Percentiles rank a stretch among this genome's conserved stretches.
These are phyloP conservation scores for Mrakia blollopis DNA, from an alignment of 768 basidiomycete species.

Conservation along the genomic window DNA sequence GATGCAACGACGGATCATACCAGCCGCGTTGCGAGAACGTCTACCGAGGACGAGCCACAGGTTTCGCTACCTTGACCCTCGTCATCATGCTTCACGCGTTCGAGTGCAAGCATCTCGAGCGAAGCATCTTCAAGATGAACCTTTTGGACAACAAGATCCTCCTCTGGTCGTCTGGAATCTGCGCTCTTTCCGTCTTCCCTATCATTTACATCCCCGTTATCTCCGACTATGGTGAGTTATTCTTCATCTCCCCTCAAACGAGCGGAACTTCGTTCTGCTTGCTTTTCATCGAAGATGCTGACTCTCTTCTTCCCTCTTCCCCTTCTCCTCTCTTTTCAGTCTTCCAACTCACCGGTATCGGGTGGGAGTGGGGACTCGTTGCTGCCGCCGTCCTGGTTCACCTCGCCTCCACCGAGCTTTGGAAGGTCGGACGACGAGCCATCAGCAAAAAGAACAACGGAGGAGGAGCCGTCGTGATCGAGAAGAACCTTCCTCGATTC, in stretches of 20 bases:
- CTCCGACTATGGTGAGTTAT: slow-evolving; percentile 32
- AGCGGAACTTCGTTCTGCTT: not conserved
- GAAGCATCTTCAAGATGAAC: slow-evolving; percentile 43
- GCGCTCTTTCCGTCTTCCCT: slow-evolving; percentile 43
- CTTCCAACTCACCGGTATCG: slow-evolving; percentile 47
- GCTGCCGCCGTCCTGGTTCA: slow-evolving; percentile 38
- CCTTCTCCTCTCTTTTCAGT: slow-evolving; percentile 19
- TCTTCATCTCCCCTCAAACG: slow-evolving; percentile 36
- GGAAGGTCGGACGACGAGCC: slow-evolving; percentile 20
- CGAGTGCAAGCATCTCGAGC: slow-evolving; percentile 45
- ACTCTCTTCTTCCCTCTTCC: not conserved
- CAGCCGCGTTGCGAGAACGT: slow-evolving; percentile 42
- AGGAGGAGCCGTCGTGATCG: slow-evolving; percentile 12
- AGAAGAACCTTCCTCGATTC: slow-evolving; percentile 32
- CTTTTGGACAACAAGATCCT: slow-evolving; percentile 45
- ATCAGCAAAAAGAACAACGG: not conserved
- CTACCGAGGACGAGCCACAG: slow-evolving; percentile 46
- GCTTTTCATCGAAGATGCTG: not conserved
- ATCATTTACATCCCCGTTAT: slow-evolving; percentile 44
- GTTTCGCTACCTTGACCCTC: slow-evolving; percentile 46
- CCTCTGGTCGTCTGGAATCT: slow-evolving; percentile 42
- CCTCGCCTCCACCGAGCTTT: slow-evolving; percentile 5
- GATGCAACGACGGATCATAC: slow-evolving; percentile 42
- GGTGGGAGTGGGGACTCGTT: slow-evolving; percentile 43
- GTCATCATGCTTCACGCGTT: slow-evolving; percentile 36